Conservation (phyloP, 1,284 basidiomycete genomes). For the Serendipita sp. region DNA sequence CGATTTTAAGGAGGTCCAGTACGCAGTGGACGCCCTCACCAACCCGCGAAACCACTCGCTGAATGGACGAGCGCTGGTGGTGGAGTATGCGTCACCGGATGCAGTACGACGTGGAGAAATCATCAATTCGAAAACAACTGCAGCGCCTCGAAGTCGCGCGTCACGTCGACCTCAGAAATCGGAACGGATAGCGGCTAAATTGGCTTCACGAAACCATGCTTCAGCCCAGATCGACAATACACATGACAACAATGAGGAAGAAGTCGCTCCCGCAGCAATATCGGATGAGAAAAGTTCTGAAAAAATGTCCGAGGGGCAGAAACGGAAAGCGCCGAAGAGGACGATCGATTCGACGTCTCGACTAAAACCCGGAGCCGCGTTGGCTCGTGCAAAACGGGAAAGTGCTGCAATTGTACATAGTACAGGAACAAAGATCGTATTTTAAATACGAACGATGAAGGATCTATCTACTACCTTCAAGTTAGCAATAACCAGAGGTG, state of each 20-base stretch:
- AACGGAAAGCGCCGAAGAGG: conserved; percentile 15
- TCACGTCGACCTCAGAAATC: conserved; percentile 14
- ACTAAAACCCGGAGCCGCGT: conserved; percentile 76
- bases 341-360: conserved; percentile 21
- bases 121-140: conserved; percentile 21
- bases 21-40: conserved; percentile 70
- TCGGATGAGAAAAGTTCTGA: conserved; percentile 10
- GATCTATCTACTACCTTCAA: not conserved
- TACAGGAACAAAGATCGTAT: conserved; percentile 74
- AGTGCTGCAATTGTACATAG: conserved; percentile 70
- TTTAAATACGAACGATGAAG: conserved; percentile 22
- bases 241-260: no score
- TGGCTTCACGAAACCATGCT: conserved; percentile 9
- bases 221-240: conserved; percentile 8
- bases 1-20: conserved; percentile 69
- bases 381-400: conserved; percentile 78
- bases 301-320: conserved; percentile 14
- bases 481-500: not conserved
- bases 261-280: no score
- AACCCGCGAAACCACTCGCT: conserved; percentile 77
- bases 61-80: conserved; percentile 69
- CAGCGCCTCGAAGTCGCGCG: conserved; percentile 16
- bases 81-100: conserved; percentile 81
- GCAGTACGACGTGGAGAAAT: conserved; percentile 62
- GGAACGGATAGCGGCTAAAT: conserved; percentile 9